Evolutionary conservation across 2,329 filamentous ascomycete species (phyloP).

Genomic region (Aspergillus sp.): DNA sequence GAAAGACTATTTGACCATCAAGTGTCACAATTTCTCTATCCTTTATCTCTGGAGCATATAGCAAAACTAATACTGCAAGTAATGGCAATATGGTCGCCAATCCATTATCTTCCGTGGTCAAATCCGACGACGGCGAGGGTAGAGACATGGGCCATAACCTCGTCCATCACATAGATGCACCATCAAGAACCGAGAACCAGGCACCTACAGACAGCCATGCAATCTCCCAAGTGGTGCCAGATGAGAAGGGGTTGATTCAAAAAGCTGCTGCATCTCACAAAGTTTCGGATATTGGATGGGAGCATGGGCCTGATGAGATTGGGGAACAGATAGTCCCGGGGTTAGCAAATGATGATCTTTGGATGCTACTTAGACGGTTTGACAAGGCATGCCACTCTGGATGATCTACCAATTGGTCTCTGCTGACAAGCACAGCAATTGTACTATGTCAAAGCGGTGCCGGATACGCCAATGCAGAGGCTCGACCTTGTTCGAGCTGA

Average conservation of each 20-base stretch:
- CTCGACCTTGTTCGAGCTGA: conserved; percentile 75
- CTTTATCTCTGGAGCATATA: too few species aligned
- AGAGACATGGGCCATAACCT: not conserved
- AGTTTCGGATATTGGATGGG: conserved; percentile 17
- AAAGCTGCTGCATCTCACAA: conserved; percentile 8
- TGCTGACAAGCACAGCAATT: conserved; percentile 48
- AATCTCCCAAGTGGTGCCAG: conserved; percentile 14
- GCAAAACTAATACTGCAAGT: too few species aligned
- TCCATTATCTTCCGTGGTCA: not conserved
- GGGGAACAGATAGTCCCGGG: conserved; percentile 55
- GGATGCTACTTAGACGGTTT: conserved; percentile 65
- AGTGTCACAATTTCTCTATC: too few species aligned
- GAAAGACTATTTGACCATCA: too few species aligned
- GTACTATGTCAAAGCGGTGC: conserved; percentile 63
- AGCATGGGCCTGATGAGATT: not conserved
- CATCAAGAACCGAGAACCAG: not conserved
- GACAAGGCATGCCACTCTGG: conserved; percentile 17
- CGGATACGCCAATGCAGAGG: conserved; percentile 53
- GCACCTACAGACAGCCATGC: conserved; percentile 20
- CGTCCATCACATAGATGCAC: not conserved
- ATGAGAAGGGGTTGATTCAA: conserved; percentile 14
- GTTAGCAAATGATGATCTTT: conserved; percentile 65
- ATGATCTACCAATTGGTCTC: conserved; percentile 3
- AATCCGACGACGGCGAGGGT: not conserved
- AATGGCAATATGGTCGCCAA: not conserved